Conservation (phyloP, 75 land plant species). For the Selaginella moellendorffii region DNA sequence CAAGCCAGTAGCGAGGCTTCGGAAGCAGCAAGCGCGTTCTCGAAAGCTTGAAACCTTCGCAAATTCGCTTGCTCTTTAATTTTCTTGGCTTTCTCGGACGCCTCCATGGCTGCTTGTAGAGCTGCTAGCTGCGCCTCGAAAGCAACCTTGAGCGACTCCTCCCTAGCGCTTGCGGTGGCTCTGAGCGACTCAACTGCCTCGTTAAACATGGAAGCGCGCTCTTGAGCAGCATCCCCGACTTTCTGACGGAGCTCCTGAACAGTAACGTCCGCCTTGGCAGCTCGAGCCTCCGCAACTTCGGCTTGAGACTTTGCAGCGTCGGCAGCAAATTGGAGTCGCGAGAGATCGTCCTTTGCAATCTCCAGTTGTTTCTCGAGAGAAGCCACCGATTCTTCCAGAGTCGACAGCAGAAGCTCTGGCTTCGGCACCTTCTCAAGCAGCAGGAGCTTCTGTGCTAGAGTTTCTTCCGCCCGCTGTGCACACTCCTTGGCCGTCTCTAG, state of each 20-base stretch:
- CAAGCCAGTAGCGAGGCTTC: constrained; percentile 39
- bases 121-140: constrained; percentile 38
- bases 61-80: constrained; percentile 38
- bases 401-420: constrained; percentile 24
- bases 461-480: constrained; percentile 27
- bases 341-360: constrained; percentile 21
- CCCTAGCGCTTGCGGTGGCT: constrained; percentile 25
- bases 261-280: constrained; percentile 29
- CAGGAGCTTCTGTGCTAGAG: constrained; percentile 21
- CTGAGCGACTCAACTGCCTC: constrained; percentile 39
- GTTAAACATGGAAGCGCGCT: constrained; percentile 25
- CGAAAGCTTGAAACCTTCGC: constrained; percentile 37
- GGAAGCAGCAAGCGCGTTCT: constrained; percentile 38
- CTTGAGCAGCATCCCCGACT: constrained; percentile 15
- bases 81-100: constrained; percentile 36
- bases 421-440: constrained; percentile 30
- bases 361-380: constrained; percentile 29
- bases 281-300: constrained; percentile 32
- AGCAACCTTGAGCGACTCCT: constrained; percentile 29
- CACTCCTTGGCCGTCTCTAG: constrained; percentile 33
- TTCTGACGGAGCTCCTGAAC: constrained; percentile 31
- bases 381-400: constrained; percentile 24
- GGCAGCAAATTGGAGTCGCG: constrained; percentile 28
- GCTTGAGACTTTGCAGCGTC: constrained; percentile 18
- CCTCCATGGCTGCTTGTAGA: constrained; percentile 37